These are phyloP conservation scores for Aspergillus nidulans DNA, from an alignment of 495 filamentous ascomycete genomes.

Conservation along the genomic window DNA sequence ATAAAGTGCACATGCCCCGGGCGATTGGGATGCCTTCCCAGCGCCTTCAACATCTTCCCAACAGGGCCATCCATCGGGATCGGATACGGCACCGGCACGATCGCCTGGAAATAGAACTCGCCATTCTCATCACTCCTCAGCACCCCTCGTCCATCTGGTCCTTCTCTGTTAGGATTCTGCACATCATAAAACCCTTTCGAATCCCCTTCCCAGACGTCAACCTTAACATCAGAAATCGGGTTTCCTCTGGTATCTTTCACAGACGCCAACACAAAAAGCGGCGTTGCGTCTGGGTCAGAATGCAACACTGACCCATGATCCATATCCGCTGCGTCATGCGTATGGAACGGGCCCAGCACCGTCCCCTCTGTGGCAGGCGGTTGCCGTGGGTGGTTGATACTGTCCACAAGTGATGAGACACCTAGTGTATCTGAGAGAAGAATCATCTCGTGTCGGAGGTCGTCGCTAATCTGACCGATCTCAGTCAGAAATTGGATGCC, in stretches of 20 bases:
- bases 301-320: slow-evolving; percentile 57
- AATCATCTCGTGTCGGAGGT: slow-evolving; percentile 74
- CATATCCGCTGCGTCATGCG: slow-evolving; percentile 64
- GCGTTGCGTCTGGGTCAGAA: slow-evolving; percentile 40
- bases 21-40: slow-evolving; percentile 67
- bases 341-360: slow-evolving; percentile 81
- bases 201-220: slow-evolving; percentile 86
- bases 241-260: slow-evolving; percentile 59
- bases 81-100: slow-evolving; percentile 74
- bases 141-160: background rate
- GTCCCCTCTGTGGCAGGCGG: slow-evolving; percentile 66
- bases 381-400: slow-evolving; percentile 64
- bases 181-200: slow-evolving; percentile 75
- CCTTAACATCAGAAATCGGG: slow-evolving; percentile 58
- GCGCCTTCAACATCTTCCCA: slow-evolving; percentile 58
- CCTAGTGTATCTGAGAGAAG: slow-evolving; percentile 78
- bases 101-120: slow-evolving; percentile 70
- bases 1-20: slow-evolving; percentile 84
- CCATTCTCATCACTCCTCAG: background rate
- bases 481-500: slow-evolving; percentile 56
- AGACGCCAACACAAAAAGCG: slow-evolving; percentile 64
- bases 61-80: slow-evolving; percentile 80
- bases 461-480: slow-evolving; percentile 59
- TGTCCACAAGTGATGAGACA: slow-evolving; percentile 70
- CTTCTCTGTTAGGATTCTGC: slow-evolving; percentile 55